Percentiles rank a stretch among this genome's conserved stretches.
Conservation (phyloP, 2,329 filamentous ascomycete genomes). For the Botrytis galanthina region DNA sequence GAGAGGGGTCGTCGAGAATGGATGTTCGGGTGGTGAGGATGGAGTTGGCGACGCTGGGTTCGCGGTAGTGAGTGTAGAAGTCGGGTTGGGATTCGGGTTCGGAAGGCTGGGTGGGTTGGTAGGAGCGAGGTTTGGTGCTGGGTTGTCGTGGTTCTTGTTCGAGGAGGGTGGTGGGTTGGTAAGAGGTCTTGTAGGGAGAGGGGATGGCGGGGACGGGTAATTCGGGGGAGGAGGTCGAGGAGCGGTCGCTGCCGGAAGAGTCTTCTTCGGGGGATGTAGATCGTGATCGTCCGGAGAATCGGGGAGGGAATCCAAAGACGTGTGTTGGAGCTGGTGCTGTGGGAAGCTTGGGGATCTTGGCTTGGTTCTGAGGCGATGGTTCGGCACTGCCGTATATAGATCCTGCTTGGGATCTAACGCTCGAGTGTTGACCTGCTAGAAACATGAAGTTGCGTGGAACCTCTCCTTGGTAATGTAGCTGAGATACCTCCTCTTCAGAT, state of each 20-base stretch:
- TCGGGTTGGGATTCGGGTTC: not conserved
- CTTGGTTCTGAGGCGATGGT: not conserved
- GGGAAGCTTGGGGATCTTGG: not conserved
- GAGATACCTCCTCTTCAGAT: constrained; percentile 10
- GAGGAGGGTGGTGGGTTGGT: not conserved
- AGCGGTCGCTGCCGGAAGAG: not conserved
- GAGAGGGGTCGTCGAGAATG: not conserved
- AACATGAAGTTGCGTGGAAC: constrained; percentile 11
- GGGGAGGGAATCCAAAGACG: constrained; percentile 1
- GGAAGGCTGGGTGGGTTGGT: not conserved
- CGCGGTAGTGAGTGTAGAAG: not conserved
- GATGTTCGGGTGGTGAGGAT: not conserved
- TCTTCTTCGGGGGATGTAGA: not conserved
- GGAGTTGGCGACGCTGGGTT: not conserved
- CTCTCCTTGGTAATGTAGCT: not conserved
- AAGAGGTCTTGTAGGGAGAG: not conserved
- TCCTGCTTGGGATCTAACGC: constrained; percentile 3
- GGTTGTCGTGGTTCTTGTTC: not conserved
- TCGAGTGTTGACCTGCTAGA: not conserved
- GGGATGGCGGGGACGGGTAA: not conserved
- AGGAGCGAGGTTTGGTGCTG: not conserved
- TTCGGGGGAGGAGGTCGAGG: not conserved
- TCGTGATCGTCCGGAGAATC: not conserved
- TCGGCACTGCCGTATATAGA: constrained; percentile 5
- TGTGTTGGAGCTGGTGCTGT: not conserved